Percentiles rank a stretch among this genome's conserved stretches.
phyloP scores from a whole-genome alignment of 257 asterid genomes.

The Rhazya stricta region DNA sequence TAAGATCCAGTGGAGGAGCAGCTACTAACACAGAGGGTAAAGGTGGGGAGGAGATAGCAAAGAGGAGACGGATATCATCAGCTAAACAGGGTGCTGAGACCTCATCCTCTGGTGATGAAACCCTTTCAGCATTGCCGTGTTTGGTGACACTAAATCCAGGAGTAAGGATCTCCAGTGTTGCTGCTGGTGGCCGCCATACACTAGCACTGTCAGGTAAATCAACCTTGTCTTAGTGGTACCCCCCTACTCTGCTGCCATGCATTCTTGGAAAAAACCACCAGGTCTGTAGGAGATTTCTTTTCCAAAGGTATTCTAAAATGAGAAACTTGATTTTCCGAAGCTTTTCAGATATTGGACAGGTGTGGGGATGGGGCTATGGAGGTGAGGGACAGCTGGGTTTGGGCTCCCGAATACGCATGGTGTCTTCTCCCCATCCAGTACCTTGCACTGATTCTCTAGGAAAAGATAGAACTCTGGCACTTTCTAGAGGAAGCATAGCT shows the following conservation, averaged over 20 bases:
- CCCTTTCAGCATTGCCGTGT: slow-evolving; percentile 83
- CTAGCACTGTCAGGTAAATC: slow-evolving; percentile 78
- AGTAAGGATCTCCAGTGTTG: slow-evolving; percentile 67
- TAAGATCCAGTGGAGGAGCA: slow-evolving; percentile 49
- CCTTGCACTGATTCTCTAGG: slow-evolving; percentile 65
- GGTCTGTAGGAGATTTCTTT: slow-evolving; percentile 7
- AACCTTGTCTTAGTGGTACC: slow-evolving; percentile 3
- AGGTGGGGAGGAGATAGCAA: slow-evolving; percentile 73
- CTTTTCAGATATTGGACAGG: slow-evolving; percentile 94
- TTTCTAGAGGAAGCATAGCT: slow-evolving; percentile 52
- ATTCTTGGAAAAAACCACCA: background rate
- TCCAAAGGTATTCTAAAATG: slow-evolving; percentile 14
- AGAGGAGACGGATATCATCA: slow-evolving; percentile 75
- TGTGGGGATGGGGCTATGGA: slow-evolving; percentile 99
- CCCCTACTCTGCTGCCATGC: background rate
- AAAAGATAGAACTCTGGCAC: slow-evolving; percentile 47
- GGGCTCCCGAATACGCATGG: slow-evolving; percentile 92
- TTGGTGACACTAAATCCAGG: slow-evolving; percentile 76
- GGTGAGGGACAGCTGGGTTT: slow-evolving; percentile 98
- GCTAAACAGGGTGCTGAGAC: slow-evolving; percentile 70
- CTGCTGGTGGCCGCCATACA: slow-evolving; percentile 98
- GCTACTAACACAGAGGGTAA: slow-evolving; percentile 37
- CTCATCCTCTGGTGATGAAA: slow-evolving; percentile 69
- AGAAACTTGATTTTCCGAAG: slow-evolving; percentile 32
- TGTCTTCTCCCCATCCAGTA: slow-evolving; percentile 92